Evolutionary conservation across 2,329 filamentous ascomycete genomes (phyloP), one percentile per base, ranked within the genome.

Genomic region (Aspergillus ochraceus): DNA sequence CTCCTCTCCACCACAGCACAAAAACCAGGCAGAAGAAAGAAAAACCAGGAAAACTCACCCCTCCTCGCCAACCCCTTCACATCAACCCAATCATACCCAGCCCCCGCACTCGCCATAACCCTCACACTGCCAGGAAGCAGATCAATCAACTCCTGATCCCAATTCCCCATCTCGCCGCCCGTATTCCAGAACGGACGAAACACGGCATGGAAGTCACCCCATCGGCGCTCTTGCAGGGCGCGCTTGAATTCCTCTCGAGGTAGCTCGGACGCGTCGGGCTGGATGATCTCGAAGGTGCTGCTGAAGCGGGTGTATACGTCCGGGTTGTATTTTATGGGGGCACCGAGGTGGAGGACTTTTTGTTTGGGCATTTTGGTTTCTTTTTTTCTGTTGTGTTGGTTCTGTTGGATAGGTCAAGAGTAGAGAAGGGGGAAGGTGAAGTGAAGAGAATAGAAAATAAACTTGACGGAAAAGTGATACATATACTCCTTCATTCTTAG

Each of bases 111-210:
- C 17, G 86, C 83, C 71, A 83, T 87, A 17, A 88, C 80, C 62
- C 79, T 82, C 61, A 84, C 81, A 0, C 80, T 83, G 1, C 70
- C 53, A 0, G 86, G 86, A 4, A 88, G 68, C 9, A 85, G 68
- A 0, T 77, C 75, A 54, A 88, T 83, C 20, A 88, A 67, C 61
- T 88, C 86, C 11, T 71, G 66, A 65, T 89, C 83, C 85, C 85
- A 88, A 22, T 81, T 81, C 0, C 84, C 85, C 85, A 88, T 88
- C 65, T 88, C 86, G 4, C 84, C 84, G 1, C 86, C 86, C 0
- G 85, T 87, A 59, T 84, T 83, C 84, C 85, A 88, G 70, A 86
- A 87, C 0, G 86, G 86, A 2, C 85, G 77, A 64, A 86, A 85
- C 51, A 83, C 77, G 59, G 83, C 84, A 17, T 76, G 67, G 58